Percentiles rank a stretch among this genome's conserved stretches.
These are phyloP conservation scores for Gautieria morchelliformis DNA, from an alignment of 768 basidiomycete species.

Conservation along the genomic window DNA sequence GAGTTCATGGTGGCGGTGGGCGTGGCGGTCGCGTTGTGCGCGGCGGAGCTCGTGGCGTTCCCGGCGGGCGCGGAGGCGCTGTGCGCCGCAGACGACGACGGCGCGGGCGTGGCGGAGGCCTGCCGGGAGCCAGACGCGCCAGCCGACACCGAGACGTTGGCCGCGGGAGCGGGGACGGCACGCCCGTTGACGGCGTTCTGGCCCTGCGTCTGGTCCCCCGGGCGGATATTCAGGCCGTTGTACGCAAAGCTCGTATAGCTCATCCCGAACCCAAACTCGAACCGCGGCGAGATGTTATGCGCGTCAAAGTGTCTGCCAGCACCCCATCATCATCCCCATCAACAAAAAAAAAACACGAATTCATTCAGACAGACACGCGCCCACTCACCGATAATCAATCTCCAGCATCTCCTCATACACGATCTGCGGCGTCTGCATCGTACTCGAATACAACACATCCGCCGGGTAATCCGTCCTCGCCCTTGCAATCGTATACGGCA, in stretches of 20 bases:
- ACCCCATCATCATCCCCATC: too few relatives aligned
- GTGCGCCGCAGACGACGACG: not conserved
- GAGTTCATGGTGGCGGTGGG: not conserved
- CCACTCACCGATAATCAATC: constrained; percentile 19
- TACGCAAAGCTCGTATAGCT: constrained; percentile 81
- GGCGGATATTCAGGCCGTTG: constrained; percentile 39
- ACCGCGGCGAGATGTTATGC: constrained; percentile 30
- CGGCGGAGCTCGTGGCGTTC: not conserved
- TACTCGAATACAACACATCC: constrained; percentile 29
- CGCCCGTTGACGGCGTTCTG: constrained; percentile 10
- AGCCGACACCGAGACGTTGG: not conserved
- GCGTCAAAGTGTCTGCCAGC: constrained; percentile 58
- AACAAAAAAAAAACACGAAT: too few relatives aligned
- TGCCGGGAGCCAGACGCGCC: not conserved
- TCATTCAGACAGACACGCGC: not conserved
- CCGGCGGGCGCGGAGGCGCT: not conserved
- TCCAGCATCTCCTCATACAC: constrained; percentile 44
- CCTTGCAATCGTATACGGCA: constrained; percentile 75
- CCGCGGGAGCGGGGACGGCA: not conserved
- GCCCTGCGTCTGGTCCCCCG: constrained; percentile 12
- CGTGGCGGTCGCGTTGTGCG: not conserved
- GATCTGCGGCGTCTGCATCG: constrained; percentile 35
- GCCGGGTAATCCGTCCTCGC: constrained; percentile 46
- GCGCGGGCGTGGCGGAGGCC: not conserved
- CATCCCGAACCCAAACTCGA: constrained; percentile 85